A percentile compares a stretch with the other conserved stretches of the same genome.
These are phyloP conservation scores for Dothiorella sarmentorum DNA, from an alignment of 2,329 filamentous ascomycete species.

Conservation along the genomic window DNA sequence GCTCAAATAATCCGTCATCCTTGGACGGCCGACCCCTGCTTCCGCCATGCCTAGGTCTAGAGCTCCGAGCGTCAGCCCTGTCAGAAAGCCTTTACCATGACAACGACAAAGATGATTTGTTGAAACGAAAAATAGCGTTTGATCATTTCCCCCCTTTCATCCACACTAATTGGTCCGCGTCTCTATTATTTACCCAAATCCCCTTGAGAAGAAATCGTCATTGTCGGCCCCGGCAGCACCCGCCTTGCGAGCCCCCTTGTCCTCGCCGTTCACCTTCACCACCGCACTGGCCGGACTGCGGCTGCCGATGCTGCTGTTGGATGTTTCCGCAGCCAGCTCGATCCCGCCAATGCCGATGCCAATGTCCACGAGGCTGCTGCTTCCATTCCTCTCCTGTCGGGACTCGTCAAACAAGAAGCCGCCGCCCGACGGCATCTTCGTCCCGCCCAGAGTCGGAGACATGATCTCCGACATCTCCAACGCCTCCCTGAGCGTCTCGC, in stretches of 20 bases:
- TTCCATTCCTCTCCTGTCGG: not conserved
- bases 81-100: not conserved
- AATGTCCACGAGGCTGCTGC: not conserved
- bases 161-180: not conserved
- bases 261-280: constrained; percentile 11
- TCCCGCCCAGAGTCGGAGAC: constrained; percentile 25
- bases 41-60: not conserved
- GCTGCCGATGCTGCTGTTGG: constrained; percentile 16
- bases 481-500: constrained; percentile 71
- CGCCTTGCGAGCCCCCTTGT: not conserved
- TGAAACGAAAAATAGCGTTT: not conserved
- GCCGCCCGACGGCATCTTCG: constrained; percentile 19
- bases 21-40: not conserved
- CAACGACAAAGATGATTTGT: not conserved
- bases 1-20: not conserved
- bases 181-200: constrained; percentile 1
- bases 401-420: constrained; percentile 32
- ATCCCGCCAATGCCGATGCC: constrained; percentile 16
- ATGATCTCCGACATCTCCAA: constrained; percentile 52
- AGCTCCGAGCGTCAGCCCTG: not conserved
- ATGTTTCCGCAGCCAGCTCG: constrained; percentile 14
- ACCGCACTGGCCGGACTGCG: constrained; percentile 1
- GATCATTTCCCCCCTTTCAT: not conserved
- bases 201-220: constrained; percentile 2
- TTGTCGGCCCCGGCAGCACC: not conserved